A percentile compares a stretch with the other conserved stretches of the same genome.
Conservation (phyloP, 129 eudicot species). For the Flaveria ramosissima region DNA sequence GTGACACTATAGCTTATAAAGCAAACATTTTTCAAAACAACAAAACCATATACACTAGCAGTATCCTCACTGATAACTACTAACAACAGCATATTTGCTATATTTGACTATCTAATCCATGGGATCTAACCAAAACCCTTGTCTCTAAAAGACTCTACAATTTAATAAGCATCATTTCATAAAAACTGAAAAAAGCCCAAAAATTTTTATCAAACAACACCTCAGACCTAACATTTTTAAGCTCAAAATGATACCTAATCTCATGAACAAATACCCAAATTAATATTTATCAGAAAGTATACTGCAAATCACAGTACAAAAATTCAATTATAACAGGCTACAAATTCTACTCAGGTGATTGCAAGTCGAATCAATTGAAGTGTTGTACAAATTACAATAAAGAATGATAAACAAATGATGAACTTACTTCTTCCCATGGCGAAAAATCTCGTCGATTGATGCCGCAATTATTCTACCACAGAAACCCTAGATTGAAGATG, state of each 20-base stretch:
- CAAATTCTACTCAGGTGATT: background rate
- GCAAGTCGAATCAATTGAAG: background rate
- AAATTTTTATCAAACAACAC: background rate
- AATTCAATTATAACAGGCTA: background rate
- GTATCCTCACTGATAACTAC: too few species aligned
- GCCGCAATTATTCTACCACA: conserved; percentile 13
- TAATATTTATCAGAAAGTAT: background rate
- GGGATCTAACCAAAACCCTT: too few species aligned
- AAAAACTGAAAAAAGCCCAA: background rate
- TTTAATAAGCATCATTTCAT: too few species aligned
- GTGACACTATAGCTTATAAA: too few species aligned
- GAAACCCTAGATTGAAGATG: conserved; percentile 31
- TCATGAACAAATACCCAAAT: background rate
- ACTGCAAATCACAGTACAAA: background rate
- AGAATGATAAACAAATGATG: background rate
- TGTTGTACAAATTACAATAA: background rate
- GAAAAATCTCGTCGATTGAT: conserved; percentile 18
- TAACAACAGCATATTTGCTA: too few species aligned
- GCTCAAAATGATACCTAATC: background rate
- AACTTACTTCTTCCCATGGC: conserved; percentile 43
- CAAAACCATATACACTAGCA: too few species aligned
- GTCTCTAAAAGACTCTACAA: too few species aligned
- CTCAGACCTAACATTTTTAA: background rate
- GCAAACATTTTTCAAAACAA: too few species aligned
- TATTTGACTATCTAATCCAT: too few species aligned